Evolutionary conservation across 495 filamentous ascomycete genomes (phyloP).

Genomic region (Penicillium cosmopolitanum): DNA sequence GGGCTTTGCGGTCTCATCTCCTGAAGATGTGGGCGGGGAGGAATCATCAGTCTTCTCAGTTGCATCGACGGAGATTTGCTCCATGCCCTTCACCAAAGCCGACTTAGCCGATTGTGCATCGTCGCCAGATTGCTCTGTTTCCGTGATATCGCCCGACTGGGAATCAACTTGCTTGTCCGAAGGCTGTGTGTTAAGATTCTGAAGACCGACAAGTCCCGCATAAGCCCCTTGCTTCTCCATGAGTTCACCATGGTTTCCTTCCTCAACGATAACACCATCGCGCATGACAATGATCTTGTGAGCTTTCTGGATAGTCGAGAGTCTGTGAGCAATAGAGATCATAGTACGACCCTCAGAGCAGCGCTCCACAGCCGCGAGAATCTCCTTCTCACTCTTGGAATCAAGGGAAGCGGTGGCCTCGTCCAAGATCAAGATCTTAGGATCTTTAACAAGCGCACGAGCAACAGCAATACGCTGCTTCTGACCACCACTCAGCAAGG

Average conservation of each 20-base stretch:
- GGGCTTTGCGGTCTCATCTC: slow-evolving; percentile 32
- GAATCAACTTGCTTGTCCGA: slow-evolving; percentile 40
- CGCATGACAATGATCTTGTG: slow-evolving; percentile 69
- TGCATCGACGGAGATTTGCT: slow-evolving; percentile 13
- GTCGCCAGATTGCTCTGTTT: slow-evolving; percentile 26
- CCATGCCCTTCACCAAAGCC: slow-evolving; percentile 20
- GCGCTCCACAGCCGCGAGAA: slow-evolving; percentile 53
- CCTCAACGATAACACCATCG: slow-evolving; percentile 56
- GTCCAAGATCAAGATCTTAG: slow-evolving; percentile 78
- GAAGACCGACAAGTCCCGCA: slow-evolving; percentile 25
- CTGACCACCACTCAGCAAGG: slow-evolving; percentile 64
- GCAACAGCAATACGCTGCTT: slow-evolving; percentile 70
- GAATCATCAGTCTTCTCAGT: slow-evolving; percentile 29
- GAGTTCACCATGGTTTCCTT: slow-evolving; percentile 51
- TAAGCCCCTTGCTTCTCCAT: slow-evolving; percentile 44
- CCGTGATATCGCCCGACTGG: slow-evolving; percentile 23
- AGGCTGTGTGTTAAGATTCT: slow-evolving; percentile 57
- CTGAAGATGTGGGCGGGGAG: slow-evolving; percentile 7
- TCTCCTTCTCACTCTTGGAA: slow-evolving; percentile 55
- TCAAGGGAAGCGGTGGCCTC: slow-evolving; percentile 72
- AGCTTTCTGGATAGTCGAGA: slow-evolving; percentile 57
- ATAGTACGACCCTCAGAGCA: slow-evolving; percentile 49
- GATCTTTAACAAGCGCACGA: slow-evolving; percentile 73
- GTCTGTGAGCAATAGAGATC: slow-evolving; percentile 51
- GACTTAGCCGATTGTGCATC: slow-evolving; percentile 22